Percentiles rank a stretch among this genome's conserved stretches.
phyloP scores from a whole-genome alignment of 305 asterid genomes.

The Fraxinus sp. region DNA sequence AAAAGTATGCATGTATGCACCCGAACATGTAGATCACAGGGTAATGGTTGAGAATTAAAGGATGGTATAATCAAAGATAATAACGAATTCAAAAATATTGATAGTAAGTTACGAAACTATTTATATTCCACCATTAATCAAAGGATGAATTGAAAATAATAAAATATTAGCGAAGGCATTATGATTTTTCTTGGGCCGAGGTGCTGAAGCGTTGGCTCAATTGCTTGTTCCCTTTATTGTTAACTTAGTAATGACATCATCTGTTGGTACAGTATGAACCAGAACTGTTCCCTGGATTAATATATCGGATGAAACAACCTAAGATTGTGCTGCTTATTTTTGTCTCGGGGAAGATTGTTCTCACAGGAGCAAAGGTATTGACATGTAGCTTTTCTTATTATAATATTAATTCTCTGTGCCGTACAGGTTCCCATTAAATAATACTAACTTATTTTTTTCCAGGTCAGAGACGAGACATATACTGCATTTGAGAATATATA shows the following conservation, averaged over 20 bases:
- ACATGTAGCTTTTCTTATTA: background rate
- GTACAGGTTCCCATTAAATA: background rate
- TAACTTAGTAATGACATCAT: slow-evolving; percentile 11
- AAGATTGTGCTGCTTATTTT: slow-evolving; percentile 68
- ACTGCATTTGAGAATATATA: slow-evolving; percentile 67
- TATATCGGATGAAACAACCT: slow-evolving; percentile 70
- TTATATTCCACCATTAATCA: background rate
- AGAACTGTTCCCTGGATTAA: slow-evolving; percentile 66
- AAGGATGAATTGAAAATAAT: background rate
- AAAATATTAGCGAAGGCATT: background rate
- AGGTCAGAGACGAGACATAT: slow-evolving; percentile 66
- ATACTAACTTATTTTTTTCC: slow-evolving; percentile 24
- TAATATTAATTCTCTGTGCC: background rate
- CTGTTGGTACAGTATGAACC: slow-evolving; percentile 62
- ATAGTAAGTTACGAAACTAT: background rate
- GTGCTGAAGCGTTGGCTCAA: background rate
- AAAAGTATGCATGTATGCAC: background rate
- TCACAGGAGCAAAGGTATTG: slow-evolving; percentile 69
- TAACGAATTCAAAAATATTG: background rate
- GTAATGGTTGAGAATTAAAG: background rate
- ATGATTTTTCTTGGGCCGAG: background rate
- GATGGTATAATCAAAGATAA: background rate
- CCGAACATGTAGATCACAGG: background rate
- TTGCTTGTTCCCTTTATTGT: background rate
- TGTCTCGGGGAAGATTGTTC: slow-evolving; percentile 70